Evolutionary conservation across 352 stramenopile species (phyloP).

Genomic region (Globisporangium cederbergense): DNA sequence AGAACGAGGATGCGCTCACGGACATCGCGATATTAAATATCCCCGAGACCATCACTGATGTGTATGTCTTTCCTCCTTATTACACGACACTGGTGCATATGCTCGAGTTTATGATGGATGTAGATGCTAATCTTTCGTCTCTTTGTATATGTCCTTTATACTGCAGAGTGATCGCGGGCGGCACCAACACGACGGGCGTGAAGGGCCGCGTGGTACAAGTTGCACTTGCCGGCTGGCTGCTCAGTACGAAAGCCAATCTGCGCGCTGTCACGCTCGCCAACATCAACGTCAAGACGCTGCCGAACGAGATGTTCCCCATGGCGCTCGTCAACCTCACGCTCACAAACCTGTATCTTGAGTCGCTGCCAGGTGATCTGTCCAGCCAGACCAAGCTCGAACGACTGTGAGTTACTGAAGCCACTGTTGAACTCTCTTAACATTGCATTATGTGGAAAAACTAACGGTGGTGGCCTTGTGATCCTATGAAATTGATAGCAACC

Average conservation of each 20-base stretch:
- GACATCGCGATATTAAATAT: constrained; percentile 11
- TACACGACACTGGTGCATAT: background rate
- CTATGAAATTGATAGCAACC: constrained; percentile 6
- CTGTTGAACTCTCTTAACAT: too few relatives aligned
- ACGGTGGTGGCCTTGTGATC: background rate
- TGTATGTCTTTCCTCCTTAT: constrained; percentile 3
- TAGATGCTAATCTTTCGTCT: background rate
- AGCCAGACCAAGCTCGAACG: constrained; percentile 7
- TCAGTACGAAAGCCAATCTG: constrained; percentile 11
- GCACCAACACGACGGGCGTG: constrained; percentile 11
- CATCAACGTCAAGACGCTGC: constrained; percentile 12
- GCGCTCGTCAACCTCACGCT: constrained; percentile 14
- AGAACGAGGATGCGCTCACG: constrained; percentile 18
- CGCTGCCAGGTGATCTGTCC: constrained; percentile 9
- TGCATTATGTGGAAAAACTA: background rate
- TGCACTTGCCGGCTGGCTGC: constrained; percentile 12
- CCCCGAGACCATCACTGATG: constrained; percentile 1
- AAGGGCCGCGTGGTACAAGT: constrained; percentile 13
- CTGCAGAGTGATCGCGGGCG: constrained; percentile 10
- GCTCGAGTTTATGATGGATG: background rate
- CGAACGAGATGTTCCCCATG: constrained; percentile 17
- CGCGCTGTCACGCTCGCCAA: constrained; percentile 16
- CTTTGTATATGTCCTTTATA: background rate
- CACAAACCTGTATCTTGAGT: constrained; percentile 8
- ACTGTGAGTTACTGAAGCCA: constrained; percentile 2